Evolutionary conservation across 2,329 filamentous ascomycete genomes (phyloP).

Genomic region (Fusarium nelsonii): DNA sequence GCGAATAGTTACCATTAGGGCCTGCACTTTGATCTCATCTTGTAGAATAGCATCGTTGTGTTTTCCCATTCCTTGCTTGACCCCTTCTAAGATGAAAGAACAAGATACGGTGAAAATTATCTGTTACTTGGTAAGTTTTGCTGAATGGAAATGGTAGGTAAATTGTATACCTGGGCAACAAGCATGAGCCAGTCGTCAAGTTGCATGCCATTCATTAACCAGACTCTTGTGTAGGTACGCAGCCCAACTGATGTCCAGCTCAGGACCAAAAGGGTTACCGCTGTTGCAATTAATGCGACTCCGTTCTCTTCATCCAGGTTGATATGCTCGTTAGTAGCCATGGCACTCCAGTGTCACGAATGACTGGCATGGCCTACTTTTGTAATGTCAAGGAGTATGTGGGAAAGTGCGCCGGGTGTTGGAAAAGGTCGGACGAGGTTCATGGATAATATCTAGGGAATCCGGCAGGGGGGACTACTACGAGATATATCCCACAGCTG

Average conservation of each 20-base stretch:
- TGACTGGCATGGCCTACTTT: slow-evolving; percentile 36
- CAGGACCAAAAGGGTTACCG: slow-evolving; percentile 54
- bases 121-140: slow-evolving; percentile 45
- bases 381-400: slow-evolving; percentile 6
- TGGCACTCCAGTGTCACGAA: slow-evolving; percentile 47
- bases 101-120: slow-evolving; percentile 62
- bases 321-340: slow-evolving; percentile 49
- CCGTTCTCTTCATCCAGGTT: slow-evolving; percentile 57
- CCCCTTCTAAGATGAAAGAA: slow-evolving; percentile 59
- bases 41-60: slow-evolving; percentile 61
- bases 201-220: slow-evolving; percentile 60
- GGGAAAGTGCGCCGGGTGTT: slow-evolving; percentile 2
- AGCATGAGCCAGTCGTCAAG: slow-evolving; percentile 68
- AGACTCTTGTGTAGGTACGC: slow-evolving; percentile 59
- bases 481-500: slow-evolving; percentile 41
- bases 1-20: slow-evolving; percentile 57
- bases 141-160: background rate
- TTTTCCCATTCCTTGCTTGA: slow-evolving; percentile 58
- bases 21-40: slow-evolving; percentile 56
- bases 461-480: slow-evolving; percentile 15
- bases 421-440: slow-evolving; percentile 3
- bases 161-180: slow-evolving; percentile 57
- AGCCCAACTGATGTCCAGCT: slow-evolving; percentile 59
- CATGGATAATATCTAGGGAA: slow-evolving; percentile 8
- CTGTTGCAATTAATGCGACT: slow-evolving; percentile 53